phyloP scores from a whole-genome alignment of 2,329 filamentous ascomycete genomes.

The Botrytis porri region DNA sequence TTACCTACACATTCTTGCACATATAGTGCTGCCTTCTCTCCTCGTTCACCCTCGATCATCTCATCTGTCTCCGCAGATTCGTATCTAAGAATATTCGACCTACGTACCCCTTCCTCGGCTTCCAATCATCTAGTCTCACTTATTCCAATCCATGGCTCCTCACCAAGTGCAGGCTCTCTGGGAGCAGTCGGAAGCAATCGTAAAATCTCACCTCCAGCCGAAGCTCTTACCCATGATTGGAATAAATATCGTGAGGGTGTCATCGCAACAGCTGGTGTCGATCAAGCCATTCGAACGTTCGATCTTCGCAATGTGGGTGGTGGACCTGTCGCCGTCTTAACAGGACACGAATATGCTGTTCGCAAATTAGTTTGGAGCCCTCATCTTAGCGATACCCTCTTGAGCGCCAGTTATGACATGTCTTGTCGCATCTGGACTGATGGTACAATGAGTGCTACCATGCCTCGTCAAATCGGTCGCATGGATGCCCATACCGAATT shows the following conservation, averaged over 20 bases:
- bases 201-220: conserved; percentile 45
- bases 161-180: conserved; percentile 37
- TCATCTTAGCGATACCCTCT: conserved; percentile 81
- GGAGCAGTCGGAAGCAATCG: conserved; percentile 31
- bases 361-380: conserved; percentile 87
- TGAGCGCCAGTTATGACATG: conserved; percentile 97
- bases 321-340: conserved; percentile 70
- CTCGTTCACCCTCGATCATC: conserved; percentile 79
- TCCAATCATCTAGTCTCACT: conserved; percentile 82
- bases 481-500: conserved; percentile 97
- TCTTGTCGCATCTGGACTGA: conserved; percentile 93
- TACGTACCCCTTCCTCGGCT: conserved; percentile 79
- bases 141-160: conserved; percentile 75
- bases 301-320: conserved; percentile 75
- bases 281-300: conserved; percentile 82
- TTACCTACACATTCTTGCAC: conserved; percentile 91
- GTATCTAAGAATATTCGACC: conserved; percentile 85
- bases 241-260: conserved; percentile 92
- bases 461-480: conserved; percentile 49
- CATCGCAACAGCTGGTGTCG: conserved; percentile 85
- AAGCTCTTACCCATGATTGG: conserved; percentile 95
- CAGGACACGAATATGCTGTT: conserved; percentile 89
- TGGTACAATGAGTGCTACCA: conserved; percentile 44
- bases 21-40: conserved; percentile 88
- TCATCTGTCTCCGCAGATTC: conserved; percentile 88